These are phyloP conservation scores for Paraphoma sp. DNA, from an alignment of 2,329 filamentous ascomycete genomes.

Conservation along the genomic window DNA sequence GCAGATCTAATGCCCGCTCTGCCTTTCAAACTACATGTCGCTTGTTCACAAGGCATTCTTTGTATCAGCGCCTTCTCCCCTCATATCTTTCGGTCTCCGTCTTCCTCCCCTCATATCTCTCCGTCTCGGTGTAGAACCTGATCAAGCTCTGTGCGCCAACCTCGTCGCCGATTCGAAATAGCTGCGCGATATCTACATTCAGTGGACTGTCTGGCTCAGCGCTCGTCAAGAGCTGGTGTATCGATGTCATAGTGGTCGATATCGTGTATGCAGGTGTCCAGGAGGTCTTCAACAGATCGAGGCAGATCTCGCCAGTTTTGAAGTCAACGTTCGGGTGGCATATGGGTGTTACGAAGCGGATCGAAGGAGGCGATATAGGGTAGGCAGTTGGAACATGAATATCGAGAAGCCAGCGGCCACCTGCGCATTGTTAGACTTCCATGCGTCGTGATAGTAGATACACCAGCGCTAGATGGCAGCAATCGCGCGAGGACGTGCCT, in stretches of 20 bases:
- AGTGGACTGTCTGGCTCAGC: conserved; percentile 78
- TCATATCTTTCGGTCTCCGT: conserved; percentile 3
- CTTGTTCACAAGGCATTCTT: neutral
- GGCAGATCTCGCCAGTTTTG: conserved; percentile 86
- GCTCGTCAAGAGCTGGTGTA: conserved; percentile 72
- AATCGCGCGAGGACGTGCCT: conserved; percentile 49
- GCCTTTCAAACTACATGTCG: neutral
- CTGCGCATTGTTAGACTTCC: conserved; percentile 40
- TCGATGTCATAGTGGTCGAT: conserved; percentile 73
- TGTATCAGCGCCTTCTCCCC: neutral
- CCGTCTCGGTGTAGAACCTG: conserved; percentile 70
- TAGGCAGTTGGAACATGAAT: conserved; percentile 81
- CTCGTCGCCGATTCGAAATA: conserved; percentile 71
- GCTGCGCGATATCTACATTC: conserved; percentile 78
- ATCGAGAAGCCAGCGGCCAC: conserved; percentile 81
- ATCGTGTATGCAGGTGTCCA: conserved; percentile 91
- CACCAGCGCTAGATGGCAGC: too few relatives aligned
- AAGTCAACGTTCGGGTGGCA: conserved; percentile 51
- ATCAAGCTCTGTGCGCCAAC: conserved; percentile 74
- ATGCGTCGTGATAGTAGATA: neutral
- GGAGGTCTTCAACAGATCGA: conserved; percentile 77
- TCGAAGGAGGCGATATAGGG: conserved; percentile 76
- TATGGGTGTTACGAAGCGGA: conserved; percentile 73
- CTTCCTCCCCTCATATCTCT: conserved; percentile 48
- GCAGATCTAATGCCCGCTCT: neutral